Evolutionary conservation across 768 basidiomycete genomes (phyloP), one percentile per base, ranked within the genome.

Genomic region (Pholiota conissans): DNA sequence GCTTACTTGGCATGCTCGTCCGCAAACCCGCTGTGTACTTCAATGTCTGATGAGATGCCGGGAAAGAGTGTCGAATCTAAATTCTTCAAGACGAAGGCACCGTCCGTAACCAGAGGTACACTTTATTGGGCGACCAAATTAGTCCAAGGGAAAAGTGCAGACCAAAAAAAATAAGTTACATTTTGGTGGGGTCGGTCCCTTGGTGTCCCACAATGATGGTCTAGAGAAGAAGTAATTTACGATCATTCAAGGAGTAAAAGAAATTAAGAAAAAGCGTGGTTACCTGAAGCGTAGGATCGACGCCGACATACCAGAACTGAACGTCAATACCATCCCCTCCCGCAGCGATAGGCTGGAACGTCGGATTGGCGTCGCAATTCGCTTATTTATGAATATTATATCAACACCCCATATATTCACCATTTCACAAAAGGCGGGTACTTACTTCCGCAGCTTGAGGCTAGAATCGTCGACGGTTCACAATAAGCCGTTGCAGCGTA

Each of bases 401-500:
- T 42, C 7, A n/a, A 29, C n/a, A 27, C 5, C 35, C n/a, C n/a
- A n/a, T n/a, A 1, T 32, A 32, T 32, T 32, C 30, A n/a, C n/a
- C n/a, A 34, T 39, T 3, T 11, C 2, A 28, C 51, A 32, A 14
- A 32, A 6, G 35, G 8, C 11, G 7, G 11, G 22, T 13, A 49
- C 74, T 39, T 60, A 81, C 83, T 63, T 65, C 83, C 84, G 59
- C 83, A 84, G 27, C 71, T 63, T 80, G 84, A 85, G 18, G 71
- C 65, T 18, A 74, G 49, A 9, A 79, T 79, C 27, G 66, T 61
- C 9, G 69, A 57, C 5, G 81, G 74, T 3, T 70, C 55, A 57
- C 84, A 86, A 59, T 84, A 84, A 0, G 76, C 83, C 5, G 83
- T 62, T 39, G 77, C 78, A 0, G 84, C 82, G 58, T 78, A 84